These are phyloP conservation scores for Aspergillus luchuensis DNA, from an alignment of 2,329 filamentous ascomycete species.

Conservation along the genomic window DNA sequence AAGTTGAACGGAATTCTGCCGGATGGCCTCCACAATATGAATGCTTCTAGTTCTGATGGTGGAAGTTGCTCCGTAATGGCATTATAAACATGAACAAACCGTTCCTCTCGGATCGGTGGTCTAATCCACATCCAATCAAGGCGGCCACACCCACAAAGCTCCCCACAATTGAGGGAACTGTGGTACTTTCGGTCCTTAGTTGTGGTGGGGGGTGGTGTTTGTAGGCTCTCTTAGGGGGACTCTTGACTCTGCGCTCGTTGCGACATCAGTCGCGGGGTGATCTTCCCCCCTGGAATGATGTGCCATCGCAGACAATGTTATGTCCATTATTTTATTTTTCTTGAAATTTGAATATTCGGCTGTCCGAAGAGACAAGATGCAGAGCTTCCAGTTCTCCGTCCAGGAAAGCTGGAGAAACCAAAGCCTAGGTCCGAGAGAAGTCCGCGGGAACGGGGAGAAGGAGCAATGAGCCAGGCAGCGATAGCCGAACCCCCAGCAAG, in stretches of 20 bases:
- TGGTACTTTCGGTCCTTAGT: not conserved
- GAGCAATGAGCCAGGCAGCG: not conserved
- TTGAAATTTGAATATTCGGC: not conserved
- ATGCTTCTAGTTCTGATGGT: not conserved
- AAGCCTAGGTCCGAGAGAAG: not conserved
- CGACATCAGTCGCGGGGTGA: no score
- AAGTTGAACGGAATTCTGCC: not conserved
- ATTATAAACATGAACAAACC: not conserved
- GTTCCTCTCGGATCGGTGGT: not conserved
- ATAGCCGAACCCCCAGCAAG: not conserved
- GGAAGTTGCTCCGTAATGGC: not conserved
- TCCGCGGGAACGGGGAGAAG: slow-evolving; percentile 1
- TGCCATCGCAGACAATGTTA: not conserved
- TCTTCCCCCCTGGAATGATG: not conserved
- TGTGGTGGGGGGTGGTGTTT: no score
- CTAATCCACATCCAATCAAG: not conserved
- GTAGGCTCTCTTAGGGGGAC: no score
- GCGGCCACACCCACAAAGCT: not conserved
- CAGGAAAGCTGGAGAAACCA: not conserved
- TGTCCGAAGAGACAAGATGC: not conserved
- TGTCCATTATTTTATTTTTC: not conserved
- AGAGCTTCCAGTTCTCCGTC: slow-evolving; percentile 1
- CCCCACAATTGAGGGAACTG: not conserved
- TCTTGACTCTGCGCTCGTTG: no score
- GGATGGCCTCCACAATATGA: not conserved